phyloP scores from a whole-genome alignment of 2,329 filamentous ascomycete genomes.

The Exophiala spinifera region DNA sequence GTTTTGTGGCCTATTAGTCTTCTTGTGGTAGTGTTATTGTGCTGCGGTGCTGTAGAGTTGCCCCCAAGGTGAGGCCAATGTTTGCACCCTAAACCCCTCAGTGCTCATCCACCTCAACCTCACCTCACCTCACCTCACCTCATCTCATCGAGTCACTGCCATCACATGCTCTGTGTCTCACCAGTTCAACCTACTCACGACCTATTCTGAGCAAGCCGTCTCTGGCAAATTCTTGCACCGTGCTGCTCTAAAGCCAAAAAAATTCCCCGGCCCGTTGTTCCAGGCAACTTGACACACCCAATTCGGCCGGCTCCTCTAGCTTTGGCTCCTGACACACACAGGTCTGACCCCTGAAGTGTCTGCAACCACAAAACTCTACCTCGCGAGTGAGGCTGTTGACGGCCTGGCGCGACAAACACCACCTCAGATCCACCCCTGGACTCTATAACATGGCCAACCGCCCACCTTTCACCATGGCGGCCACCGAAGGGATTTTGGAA shows the following conservation, averaged over 20 bases:
- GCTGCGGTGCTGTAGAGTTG: too few relatives aligned
- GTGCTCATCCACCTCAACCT: too few relatives aligned
- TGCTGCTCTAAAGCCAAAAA: background rate
- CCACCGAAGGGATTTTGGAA: constrained; percentile 7
- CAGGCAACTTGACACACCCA: background rate
- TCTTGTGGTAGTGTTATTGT: too few relatives aligned
- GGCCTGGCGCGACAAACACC: constrained; percentile 9
- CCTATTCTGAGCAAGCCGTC: too few relatives aligned
- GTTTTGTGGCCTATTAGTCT: too few relatives aligned
- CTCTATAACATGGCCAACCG: constrained; percentile 8
- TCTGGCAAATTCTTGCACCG: background rate
- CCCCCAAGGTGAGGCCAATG: too few relatives aligned
- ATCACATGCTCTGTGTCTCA: too few relatives aligned
- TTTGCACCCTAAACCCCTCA: too few relatives aligned
- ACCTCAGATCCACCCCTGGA: constrained; percentile 14
- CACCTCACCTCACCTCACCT: too few relatives aligned
- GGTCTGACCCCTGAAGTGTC: background rate
- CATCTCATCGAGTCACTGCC: too few relatives aligned
- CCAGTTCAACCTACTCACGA: too few relatives aligned
- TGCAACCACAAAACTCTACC: background rate
- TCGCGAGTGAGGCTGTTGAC: background rate
- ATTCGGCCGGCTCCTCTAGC: background rate
- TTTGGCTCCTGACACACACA: background rate
- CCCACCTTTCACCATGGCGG: constrained; percentile 11
- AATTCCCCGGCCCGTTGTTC: background rate